Base-by-base conservation (phyloP, 345 rosid genomes). In the Litchi chinensis region DNA sequence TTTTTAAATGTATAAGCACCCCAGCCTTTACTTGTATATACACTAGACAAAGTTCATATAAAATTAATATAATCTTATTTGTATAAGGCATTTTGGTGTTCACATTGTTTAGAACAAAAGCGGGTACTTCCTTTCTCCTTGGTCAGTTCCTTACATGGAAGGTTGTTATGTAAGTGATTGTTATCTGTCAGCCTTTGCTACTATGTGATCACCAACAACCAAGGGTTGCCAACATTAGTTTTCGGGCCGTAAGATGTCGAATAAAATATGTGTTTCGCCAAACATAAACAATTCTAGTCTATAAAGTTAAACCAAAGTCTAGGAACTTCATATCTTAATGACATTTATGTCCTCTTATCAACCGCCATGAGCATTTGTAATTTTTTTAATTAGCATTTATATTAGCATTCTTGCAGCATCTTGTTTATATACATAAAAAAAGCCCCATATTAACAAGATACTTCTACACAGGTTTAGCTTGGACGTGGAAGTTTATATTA, bases 51-150 rank as follows among this genome's bases (percentile, higher is more conserved):
- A n/a, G n/a, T n/a, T n/a, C n/a, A n/a, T n/a, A n/a, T n/a, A n/a
- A n/a, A n/a, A n/a, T n/a, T n/a, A n/a, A n/a, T n/a, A n/a, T n/a
- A n/a, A n/a, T n/a, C n/a, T n/a, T n/a, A n/a, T n/a, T n/a, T 96
- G 97, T 92, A 92, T 65, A 98, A 97, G 59, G 97, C 99, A 8
- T 96, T 96, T 80, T 96, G 99, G 99, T 96, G 99, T 83, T 96
- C 99, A 57, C 99, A 96, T 82, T 96, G 98, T 86, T 78, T 91
- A 82, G 99, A 93, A 84, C 99, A 96, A 80, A 96, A 96, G 79
- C 83, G 91, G 99, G 97, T 95, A 79, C 28, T 10, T 71, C 41
- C 57, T 76, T 75, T 79, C 41, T 75, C 72, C 80, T 28, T 32
- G 10, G 0, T 22, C 44, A 3, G 5, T 68, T 8, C 21, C 39